These are phyloP conservation scores for Neurospora sp. DNA, from an alignment of 495 filamentous ascomycete genomes.

Conservation along the genomic window DNA sequence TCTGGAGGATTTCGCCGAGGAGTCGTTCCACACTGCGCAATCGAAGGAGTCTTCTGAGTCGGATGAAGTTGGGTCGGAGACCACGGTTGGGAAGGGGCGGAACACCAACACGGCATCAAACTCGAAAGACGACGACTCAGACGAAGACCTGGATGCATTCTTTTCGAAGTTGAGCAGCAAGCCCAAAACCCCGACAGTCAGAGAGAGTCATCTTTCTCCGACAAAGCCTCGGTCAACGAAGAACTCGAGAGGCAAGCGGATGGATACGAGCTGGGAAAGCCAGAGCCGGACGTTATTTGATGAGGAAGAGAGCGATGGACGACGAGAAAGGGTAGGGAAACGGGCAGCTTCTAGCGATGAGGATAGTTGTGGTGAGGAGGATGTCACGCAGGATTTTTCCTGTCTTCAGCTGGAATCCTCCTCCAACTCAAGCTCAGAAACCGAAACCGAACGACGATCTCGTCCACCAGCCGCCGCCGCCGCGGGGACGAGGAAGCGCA, in stretches of 20 bases:
- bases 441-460: neutral
- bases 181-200: neutral
- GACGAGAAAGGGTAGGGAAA: neutral
- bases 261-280: neutral
- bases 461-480: neutral
- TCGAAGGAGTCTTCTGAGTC: neutral
- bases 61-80: neutral
- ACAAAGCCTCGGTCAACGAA: neutral
- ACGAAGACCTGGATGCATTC: neutral
- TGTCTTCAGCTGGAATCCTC: conserved; percentile 13
- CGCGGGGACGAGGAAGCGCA: neutral
- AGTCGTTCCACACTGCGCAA: neutral
- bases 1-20: neutral
- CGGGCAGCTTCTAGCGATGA: neutral
- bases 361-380: neutral
- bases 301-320: neutral
- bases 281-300: neutral
- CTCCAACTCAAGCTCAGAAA: neutral
- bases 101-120: neutral
- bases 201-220: neutral
- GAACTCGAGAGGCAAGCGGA: neutral
- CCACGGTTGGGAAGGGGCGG: neutral
- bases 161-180: neutral
- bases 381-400: conserved; percentile 16
- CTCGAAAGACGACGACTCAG: neutral